Evolutionary conservation across 2,329 filamentous ascomycete genomes (phyloP), one percentile per base, ranked within the genome.

Genomic region (Penicillium sp.): DNA sequence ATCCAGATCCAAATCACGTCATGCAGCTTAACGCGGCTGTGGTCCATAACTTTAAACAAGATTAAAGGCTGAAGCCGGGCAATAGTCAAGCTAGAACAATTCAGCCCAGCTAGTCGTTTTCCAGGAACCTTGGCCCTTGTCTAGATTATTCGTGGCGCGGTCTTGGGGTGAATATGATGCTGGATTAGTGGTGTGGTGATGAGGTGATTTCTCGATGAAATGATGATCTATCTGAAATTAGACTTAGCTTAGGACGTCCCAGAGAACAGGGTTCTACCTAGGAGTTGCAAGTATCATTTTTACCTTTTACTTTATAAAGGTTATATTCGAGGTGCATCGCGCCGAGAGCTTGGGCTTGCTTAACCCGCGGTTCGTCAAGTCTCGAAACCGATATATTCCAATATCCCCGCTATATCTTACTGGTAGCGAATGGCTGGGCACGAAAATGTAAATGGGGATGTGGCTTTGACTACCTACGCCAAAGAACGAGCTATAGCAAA

Each of bases 1-100:
- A 73, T 72, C 63, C 50, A 63, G 66, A 68, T 70, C 67, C 63
- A 69, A 70, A 74, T 74, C 70, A 69, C 72, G 67, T 69, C 72
- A 74, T 73, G 60, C 61, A 69, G 69, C 70, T 71, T 67, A 65
- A 67, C 61, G 49, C 59, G 52, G 42, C 55, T 55, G 55, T 50
- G 45, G 57, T 48, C 59, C 50, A 59, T 55, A 57, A 63, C 59
- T 54, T 59, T 39, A 52, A 52, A 52, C 7, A 11, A 38, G 8
- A 38, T n/a, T 6, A n/a, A n/a, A 22, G 41, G 37, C 37, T 11
- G 20, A 37, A 50, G 35, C 31, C 20, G 8, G 17, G 17, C 11
- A 35, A 50, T 12, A 50, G 28, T 35, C 6, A 37, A 22, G 20
- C n/a, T 35, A 22, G 20, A 10, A 35, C 8, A 31, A 8, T 31